phyloP scores from a whole-genome alignment of 2,329 filamentous ascomycete species.

The Penicillium vulpinum region DNA sequence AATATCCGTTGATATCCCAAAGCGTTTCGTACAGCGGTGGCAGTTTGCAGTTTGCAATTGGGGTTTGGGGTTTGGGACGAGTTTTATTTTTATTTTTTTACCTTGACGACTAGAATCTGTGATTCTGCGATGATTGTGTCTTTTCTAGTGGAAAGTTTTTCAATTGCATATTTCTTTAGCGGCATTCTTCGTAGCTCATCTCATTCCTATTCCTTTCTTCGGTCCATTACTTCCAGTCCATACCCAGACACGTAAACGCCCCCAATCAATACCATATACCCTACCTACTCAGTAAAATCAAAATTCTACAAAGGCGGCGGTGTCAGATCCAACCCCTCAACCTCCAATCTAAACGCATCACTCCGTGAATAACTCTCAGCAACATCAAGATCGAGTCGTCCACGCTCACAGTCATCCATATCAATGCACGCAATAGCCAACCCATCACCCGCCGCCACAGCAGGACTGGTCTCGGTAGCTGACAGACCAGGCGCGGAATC shows the following conservation, averaged over 20 bases:
- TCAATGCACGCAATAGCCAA: slow-evolving; percentile 73
- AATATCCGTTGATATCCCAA: slow-evolving; percentile 18
- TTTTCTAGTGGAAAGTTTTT: neutral
- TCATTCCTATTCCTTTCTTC: neutral
- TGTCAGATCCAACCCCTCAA: slow-evolving; percentile 59
- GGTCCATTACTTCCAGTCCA: neutral
- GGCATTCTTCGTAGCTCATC: neutral
- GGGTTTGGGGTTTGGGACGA: neutral
- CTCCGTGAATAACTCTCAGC: slow-evolving; percentile 81
- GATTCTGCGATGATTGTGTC: slow-evolving; percentile 2
- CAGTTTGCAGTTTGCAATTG: slow-evolving; percentile 2
- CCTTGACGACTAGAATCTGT: neutral
- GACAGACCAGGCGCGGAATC: slow-evolving; percentile 40
- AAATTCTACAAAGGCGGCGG: slow-evolving; percentile 52
- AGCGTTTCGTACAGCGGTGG: slow-evolving; percentile 11
- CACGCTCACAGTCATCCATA: slow-evolving; percentile 81
- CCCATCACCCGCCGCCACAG: slow-evolving; percentile 35
- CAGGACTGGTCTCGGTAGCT: neutral
- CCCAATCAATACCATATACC: neutral
- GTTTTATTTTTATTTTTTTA: neutral
- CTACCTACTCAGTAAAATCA: neutral
- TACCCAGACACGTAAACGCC: neutral
- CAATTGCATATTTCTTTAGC: neutral
- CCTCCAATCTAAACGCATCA: slow-evolving; percentile 60
- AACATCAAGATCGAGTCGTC: slow-evolving; percentile 77